Evolutionary conservation across 148 eudicot species (phyloP).

Genomic region (Gaultheria prostrata): DNA sequence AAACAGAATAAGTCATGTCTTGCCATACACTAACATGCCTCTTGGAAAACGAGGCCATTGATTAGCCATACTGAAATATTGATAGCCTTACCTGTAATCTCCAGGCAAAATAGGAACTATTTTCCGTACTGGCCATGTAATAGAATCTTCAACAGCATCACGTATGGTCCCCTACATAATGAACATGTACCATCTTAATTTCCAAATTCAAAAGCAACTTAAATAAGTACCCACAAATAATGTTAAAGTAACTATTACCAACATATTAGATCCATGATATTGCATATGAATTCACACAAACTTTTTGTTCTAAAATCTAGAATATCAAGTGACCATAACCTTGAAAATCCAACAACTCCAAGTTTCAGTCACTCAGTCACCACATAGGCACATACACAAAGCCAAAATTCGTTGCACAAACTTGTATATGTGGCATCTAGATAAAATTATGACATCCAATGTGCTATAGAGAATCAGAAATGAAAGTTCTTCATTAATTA

Average conservation of each 20-base stretch:
- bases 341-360: background rate
- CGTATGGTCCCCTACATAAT: constrained; percentile 66
- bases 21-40: background rate
- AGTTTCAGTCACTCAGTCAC: background rate
- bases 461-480: background rate
- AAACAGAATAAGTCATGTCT: background rate
- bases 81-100: constrained; percentile 67
- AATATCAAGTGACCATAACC: background rate
- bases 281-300: background rate
- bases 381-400: background rate
- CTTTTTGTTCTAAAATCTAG: background rate
- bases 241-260: background rate
- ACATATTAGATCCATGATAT: background rate
- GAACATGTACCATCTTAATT: background rate
- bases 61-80: background rate
- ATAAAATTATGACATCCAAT: background rate
- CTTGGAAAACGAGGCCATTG: background rate
- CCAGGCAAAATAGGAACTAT: constrained; percentile 93
- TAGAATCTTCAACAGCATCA: constrained; percentile 96
- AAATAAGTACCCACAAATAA: background rate
- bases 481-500: background rate
- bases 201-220: background rate
- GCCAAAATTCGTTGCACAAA: background rate
- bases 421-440: background rate
- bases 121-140: constrained; percentile 96